Evolutionary conservation across 805 yeast genomes (phyloP).

Genomic region (Lipomyces anomalus): DNA sequence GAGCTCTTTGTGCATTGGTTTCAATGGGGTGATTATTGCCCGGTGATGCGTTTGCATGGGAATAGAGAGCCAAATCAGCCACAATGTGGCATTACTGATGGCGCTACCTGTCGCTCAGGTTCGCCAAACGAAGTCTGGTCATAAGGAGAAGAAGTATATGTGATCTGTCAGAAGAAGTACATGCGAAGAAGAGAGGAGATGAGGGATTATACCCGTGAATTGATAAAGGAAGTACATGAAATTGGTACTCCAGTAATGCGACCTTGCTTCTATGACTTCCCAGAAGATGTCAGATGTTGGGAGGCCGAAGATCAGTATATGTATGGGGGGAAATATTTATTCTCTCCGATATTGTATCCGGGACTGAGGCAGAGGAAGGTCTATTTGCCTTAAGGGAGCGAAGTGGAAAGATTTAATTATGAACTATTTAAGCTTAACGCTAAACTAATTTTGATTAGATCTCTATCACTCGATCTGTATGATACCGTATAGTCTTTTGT

Average conservation of each 20-base stretch:
- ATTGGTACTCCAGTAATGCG: constrained; percentile 21
- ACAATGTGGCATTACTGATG: constrained; percentile 22
- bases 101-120: constrained; percentile 23
- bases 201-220: constrained; percentile 21
- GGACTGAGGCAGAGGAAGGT: too few species aligned
- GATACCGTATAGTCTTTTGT: too few species aligned
- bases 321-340: constrained; percentile 19
- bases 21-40: constrained; percentile 24
- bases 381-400: too few species aligned
- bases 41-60: constrained; percentile 24
- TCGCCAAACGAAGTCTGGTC: constrained; percentile 25
- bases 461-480: too few species aligned
- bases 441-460: too few species aligned
- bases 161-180: constrained; percentile 21
- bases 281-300: constrained; percentile 15
- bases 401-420: too few species aligned
- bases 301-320: constrained; percentile 20
- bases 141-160: constrained; percentile 20
- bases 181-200: constrained; percentile 15
- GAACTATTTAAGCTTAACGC: too few species aligned
- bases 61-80: constrained; percentile 19
- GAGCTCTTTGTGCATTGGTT: constrained; percentile 24
- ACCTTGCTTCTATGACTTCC: constrained; percentile 21
- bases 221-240: too few species aligned
- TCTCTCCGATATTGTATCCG: constrained; percentile 20